Conservation (phyloP, 306 rosid species). For the Castanea crenata region DNA sequence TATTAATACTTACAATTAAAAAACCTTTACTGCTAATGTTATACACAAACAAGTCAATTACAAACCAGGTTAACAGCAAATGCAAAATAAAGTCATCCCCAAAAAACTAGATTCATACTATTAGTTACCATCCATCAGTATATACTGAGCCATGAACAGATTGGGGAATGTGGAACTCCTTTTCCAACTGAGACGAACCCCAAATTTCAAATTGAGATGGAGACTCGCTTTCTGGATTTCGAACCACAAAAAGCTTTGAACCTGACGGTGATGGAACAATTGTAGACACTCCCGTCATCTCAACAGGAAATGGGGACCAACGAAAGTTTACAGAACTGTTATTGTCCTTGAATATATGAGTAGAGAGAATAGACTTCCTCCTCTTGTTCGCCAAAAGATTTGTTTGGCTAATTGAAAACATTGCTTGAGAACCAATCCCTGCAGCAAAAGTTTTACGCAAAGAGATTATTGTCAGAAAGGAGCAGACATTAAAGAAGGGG, state of each 20-base stretch:
- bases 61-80: constrained; percentile 7
- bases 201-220: constrained; percentile 66
- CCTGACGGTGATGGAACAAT: constrained; percentile 82
- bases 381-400: constrained; percentile 61
- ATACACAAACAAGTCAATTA: background rate
- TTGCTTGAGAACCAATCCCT: constrained; percentile 54
- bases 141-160: constrained; percentile 77
- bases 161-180: constrained; percentile 69
- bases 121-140: constrained; percentile 66
- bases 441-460: background rate
- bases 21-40: constrained; percentile 9
- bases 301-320: constrained; percentile 81
- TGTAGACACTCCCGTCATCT: constrained; percentile 57
- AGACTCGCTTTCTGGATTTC: constrained; percentile 54
- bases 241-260: constrained; percentile 59
- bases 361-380: constrained; percentile 51
- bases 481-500: background rate
- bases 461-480: background rate
- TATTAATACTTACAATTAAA: constrained; percentile 5
- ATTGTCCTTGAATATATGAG: constrained; percentile 45
- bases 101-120: background rate
- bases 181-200: constrained; percentile 61
- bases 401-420: constrained; percentile 61
- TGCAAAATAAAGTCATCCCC: background rate
- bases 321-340: constrained; percentile 41